Percentiles rank a stretch among this genome's conserved stretches.
Evolutionary conservation across 2,329 filamentous ascomycete species (phyloP).

Genomic region (Coleophoma eucalyptorum): DNA sequence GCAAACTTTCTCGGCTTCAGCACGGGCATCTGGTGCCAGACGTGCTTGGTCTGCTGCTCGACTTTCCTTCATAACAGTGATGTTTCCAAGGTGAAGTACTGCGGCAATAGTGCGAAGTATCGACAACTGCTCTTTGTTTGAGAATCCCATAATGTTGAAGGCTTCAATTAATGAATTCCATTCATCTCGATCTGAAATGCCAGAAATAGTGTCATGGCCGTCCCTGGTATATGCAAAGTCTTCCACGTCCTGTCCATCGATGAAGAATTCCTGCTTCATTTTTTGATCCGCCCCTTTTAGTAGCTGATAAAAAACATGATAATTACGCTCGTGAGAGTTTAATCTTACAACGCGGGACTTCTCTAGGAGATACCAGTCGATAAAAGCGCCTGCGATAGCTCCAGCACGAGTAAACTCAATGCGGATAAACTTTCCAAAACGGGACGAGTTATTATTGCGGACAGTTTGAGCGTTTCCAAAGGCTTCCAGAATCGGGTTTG

Average conservation of each 20-base stretch:
- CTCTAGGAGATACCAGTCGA: constrained; percentile 97
- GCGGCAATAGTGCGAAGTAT: constrained; percentile 87
- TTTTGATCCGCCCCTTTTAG: constrained; percentile 74
- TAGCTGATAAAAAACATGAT: constrained; percentile 96
- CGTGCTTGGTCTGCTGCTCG: constrained; percentile 87
- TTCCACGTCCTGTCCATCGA: constrained; percentile 71
- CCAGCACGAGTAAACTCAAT: constrained; percentile 90
- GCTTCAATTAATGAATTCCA: constrained; percentile 90
- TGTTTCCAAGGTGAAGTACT: constrained; percentile 90
- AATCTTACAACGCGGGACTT: constrained; percentile 95
- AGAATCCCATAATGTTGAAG: constrained; percentile 91
- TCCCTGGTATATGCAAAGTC: constrained; percentile 90
- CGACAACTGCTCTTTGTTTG: constrained; percentile 74
- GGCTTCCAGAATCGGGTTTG: constrained; percentile 95
- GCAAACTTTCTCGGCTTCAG: constrained; percentile 76
- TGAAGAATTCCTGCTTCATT: constrained; percentile 72
- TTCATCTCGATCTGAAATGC: constrained; percentile 85
- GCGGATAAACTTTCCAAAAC: constrained; percentile 97
- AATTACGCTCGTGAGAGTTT: constrained; percentile 86
- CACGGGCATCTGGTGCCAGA: constrained; percentile 69
- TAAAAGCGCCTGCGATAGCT: constrained; percentile 91
- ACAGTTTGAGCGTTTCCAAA: constrained; percentile 99
- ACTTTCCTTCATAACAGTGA: constrained; percentile 86
- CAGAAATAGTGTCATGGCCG: constrained; percentile 87
- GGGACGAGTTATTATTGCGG: constrained; percentile 95